Evolutionary conservation across 352 stramenopile species (phyloP).

Genomic region (Globisporangium solare): DNA sequence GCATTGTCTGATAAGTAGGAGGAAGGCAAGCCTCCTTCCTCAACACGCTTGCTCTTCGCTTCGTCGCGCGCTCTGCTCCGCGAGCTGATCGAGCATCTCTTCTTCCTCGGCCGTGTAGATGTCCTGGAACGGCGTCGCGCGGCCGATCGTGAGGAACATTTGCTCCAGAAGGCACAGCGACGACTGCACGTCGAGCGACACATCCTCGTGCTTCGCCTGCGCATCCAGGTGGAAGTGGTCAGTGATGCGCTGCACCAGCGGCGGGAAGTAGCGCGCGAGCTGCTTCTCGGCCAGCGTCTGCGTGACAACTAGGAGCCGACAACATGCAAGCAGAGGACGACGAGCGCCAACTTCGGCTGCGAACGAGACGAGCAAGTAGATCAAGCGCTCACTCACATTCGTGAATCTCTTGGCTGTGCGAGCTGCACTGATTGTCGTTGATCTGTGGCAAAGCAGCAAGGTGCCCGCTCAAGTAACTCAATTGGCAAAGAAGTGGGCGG

Average conservation of each 20-base stretch:
- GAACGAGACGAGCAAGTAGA: not conserved
- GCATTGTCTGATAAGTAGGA: too few species aligned
- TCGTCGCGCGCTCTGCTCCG: conserved; percentile 19
- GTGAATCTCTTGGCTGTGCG: conserved; percentile 44
- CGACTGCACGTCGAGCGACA: conserved; percentile 61
- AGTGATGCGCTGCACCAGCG: conserved; percentile 33
- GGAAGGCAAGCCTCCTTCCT: not conserved
- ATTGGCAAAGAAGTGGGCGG: not conserved
- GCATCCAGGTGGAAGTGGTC: conserved; percentile 31
- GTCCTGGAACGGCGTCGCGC: conserved; percentile 56
- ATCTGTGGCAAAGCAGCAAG: conserved; percentile 22
- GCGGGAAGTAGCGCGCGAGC: conserved; percentile 26
- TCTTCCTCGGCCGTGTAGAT: conserved; percentile 81
- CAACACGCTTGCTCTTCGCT: conserved; percentile 11
- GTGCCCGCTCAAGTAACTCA: not conserved
- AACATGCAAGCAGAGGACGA: not conserved
- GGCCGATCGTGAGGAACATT: conserved; percentile 46
- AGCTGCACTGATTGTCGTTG: conserved; percentile 44
- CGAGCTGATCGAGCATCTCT: conserved; percentile 58
- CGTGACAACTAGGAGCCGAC: conserved; percentile 20
- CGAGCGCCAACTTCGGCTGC: too few species aligned
- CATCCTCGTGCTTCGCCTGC: conserved; percentile 20
- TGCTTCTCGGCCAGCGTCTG: conserved; percentile 38
- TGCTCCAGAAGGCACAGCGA: conserved; percentile 66
- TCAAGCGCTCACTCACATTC: conserved; percentile 41